A percentile compares a stretch with the other conserved stretches of the same genome.
These are phyloP conservation scores for Syzygium oleosum DNA, from an alignment of 345 rosid genomes.

Conservation along the genomic window DNA sequence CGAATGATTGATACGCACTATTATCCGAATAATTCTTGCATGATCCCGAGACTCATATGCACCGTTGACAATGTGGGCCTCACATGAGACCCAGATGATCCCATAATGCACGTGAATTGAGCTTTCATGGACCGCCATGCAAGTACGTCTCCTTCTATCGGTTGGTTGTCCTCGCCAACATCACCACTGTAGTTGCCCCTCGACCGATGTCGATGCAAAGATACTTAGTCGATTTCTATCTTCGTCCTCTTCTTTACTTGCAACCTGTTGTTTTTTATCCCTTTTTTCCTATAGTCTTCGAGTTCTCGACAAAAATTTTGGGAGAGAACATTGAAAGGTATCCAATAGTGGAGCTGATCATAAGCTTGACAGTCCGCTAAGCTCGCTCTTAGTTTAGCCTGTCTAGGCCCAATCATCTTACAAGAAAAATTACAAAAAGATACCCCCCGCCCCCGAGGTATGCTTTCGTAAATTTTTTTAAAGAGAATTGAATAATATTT, in stretches of 20 bases:
- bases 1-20: background rate
- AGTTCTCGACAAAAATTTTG: background rate
- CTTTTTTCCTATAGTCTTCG: rapidly evolving
- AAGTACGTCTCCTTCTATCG: background rate
- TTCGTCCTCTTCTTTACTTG: background rate
- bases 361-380: background rate
- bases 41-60: background rate
- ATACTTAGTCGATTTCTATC: background rate
- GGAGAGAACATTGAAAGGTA: background rate
- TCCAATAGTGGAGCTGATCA: background rate
- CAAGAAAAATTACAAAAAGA: background rate
- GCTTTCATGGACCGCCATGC: background rate
- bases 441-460: too few species aligned
- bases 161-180: background rate
- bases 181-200: background rate
- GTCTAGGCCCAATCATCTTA: background rate
- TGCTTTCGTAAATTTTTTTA: too few species aligned
- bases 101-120: background rate
- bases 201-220: background rate
- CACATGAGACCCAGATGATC: background rate
- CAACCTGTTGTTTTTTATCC: background rate
- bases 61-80: background rate
- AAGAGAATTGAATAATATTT: too few species aligned
- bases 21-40: background rate
- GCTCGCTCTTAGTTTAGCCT: background rate